Conservation (phyloP, 1,284 basidiomycete genomes). For the Chiua sp. region DNA sequence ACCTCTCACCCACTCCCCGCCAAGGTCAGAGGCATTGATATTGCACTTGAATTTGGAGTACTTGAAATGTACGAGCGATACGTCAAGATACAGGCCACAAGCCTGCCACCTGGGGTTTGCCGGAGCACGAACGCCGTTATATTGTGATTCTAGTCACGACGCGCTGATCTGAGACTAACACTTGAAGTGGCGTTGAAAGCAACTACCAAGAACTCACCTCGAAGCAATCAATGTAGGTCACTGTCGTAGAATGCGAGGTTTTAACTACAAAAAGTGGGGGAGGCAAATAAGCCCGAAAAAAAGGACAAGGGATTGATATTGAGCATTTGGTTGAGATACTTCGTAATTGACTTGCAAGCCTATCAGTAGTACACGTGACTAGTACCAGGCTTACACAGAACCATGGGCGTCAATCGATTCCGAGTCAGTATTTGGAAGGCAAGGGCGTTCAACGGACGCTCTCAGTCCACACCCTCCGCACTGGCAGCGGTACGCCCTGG, state of each 20-base stretch:
- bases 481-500: too few relatives aligned
- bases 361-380: too few relatives aligned
- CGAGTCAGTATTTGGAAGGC: too few relatives aligned
- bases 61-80: slow-evolving; percentile 39
- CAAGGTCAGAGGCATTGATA: slow-evolving; percentile 29
- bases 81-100: slow-evolving; percentile 33
- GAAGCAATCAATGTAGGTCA: slow-evolving; percentile 34
- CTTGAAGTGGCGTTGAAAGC: slow-evolving; percentile 22
- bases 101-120: slow-evolving; percentile 26
- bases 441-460: not conserved
- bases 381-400: too few relatives aligned
- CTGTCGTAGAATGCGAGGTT: slow-evolving; percentile 22
- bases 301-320: too few relatives aligned
- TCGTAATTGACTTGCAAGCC: too few relatives aligned
- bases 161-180: slow-evolving; percentile 26
- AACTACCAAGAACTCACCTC: slow-evolving; percentile 12
- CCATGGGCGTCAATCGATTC: too few relatives aligned
- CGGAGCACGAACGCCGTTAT: slow-evolving; percentile 41
- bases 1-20: slow-evolving; percentile 32
- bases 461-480: too few relatives aligned
- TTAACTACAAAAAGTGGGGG: too few relatives aligned
- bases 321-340: too few relatives aligned
- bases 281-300: too few relatives aligned
- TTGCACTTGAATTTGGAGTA: slow-evolving; percentile 31
- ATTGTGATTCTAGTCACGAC: slow-evolving; percentile 16